Percentiles rank a stretch among this genome's conserved stretches.
phyloP scores from a whole-genome alignment of 148 eudicot species.

The Pouteria glomerata region DNA sequence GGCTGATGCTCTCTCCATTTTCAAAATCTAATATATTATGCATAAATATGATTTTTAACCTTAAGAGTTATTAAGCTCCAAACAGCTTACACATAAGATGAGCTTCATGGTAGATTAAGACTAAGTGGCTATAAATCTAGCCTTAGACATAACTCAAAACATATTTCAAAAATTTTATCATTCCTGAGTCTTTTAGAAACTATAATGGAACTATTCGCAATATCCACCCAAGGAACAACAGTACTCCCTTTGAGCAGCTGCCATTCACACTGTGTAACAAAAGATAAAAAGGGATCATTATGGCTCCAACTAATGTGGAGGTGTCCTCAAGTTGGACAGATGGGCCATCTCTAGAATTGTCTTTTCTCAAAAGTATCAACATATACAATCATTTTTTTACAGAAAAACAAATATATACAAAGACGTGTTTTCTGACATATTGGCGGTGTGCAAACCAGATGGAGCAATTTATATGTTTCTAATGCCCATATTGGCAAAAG shows the following conservation, averaged over 20 bases:
- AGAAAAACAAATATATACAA: too few species aligned
- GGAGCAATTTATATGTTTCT: neutral
- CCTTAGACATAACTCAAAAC: neutral
- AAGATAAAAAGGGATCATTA: neutral
- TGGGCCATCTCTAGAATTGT: neutral
- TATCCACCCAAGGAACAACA: neutral
- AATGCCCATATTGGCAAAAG: neutral
- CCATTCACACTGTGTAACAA: neutral
- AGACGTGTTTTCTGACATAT: neutral
- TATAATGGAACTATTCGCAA: neutral
- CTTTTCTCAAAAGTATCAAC: neutral
- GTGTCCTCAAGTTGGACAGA: neutral
- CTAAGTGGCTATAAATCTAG: neutral
- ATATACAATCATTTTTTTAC: neutral
- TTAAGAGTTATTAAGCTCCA: neutral
- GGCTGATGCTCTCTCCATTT: neutral
- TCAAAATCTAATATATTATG: neutral
- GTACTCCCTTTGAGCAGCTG: neutral
- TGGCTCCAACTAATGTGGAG: neutral
- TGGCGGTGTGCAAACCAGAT: neutral
- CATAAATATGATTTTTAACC: neutral
- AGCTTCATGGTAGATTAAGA: neutral
- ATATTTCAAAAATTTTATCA: neutral
- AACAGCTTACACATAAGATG: neutral
- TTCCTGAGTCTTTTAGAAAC: neutral